Evolutionary conservation across 2,329 filamentous ascomycete genomes (phyloP).

Genomic region (Claviceps sp.): DNA sequence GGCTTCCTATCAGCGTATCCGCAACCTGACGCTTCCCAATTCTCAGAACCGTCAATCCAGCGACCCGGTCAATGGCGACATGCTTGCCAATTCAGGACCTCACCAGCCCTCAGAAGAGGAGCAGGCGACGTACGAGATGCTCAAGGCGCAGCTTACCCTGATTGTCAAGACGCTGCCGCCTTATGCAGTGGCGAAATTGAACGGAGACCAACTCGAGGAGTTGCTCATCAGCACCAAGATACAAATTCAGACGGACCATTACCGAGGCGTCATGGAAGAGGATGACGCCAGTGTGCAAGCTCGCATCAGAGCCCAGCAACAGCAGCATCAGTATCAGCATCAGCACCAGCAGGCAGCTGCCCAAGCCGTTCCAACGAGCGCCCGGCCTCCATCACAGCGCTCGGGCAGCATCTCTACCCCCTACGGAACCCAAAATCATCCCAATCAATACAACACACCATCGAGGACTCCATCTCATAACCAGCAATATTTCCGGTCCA

Average conservation of each 20-base stretch:
- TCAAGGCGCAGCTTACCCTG: slow-evolving; percentile 61
- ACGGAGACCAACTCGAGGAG: slow-evolving; percentile 74
- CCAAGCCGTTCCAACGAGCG: slow-evolving; percentile 16
- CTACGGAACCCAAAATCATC: slow-evolving; percentile 30
- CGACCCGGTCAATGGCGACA: slow-evolving; percentile 52
- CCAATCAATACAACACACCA: slow-evolving; percentile 34
- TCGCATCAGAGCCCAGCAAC: slow-evolving; percentile 29
- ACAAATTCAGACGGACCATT: slow-evolving; percentile 57
- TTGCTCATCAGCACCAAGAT: slow-evolving; percentile 72
- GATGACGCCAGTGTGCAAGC: slow-evolving; percentile 52
- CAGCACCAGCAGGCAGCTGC: slow-evolving; percentile 6
- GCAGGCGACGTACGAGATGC: slow-evolving; percentile 50
- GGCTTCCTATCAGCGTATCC: slow-evolving; percentile 66
- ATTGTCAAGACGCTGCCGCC: slow-evolving; percentile 67
- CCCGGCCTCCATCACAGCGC: slow-evolving; percentile 20
- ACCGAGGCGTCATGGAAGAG: slow-evolving; percentile 70
- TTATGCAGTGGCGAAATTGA: slow-evolving; percentile 72
- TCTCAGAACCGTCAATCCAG: slow-evolving; percentile 47
- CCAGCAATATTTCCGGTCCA: slow-evolving; percentile 31
- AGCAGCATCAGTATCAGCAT: slow-evolving; percentile 12
- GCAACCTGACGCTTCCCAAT: slow-evolving; percentile 54
- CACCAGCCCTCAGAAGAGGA: slow-evolving; percentile 54
- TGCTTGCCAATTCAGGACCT: slow-evolving; percentile 52
- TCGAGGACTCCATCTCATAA: slow-evolving; percentile 30
- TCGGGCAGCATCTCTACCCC: slow-evolving; percentile 26